Base-by-base conservation (phyloP, 2,329 filamentous ascomycete genomes). In the Botrytis byssoidea region DNA sequence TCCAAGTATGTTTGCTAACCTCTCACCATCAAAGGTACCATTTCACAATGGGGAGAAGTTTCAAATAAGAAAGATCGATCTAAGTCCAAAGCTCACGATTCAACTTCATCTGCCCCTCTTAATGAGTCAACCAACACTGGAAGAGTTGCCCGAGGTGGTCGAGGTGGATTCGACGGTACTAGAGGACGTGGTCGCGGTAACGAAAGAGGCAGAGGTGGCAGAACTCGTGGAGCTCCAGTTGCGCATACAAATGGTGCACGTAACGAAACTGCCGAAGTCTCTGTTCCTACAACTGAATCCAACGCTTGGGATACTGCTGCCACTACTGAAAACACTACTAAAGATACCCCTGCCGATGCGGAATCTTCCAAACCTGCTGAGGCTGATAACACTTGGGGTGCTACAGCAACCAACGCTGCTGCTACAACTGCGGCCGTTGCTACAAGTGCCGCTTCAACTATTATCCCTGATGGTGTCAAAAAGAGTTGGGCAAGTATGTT, bases 11-110 rank as follows among this genome's bases (percentile, higher is more conserved):
- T 72, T 71, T 61, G 72, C 69, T 76, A 63, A 74, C 59, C 63
- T 42, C 8, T 32, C 14, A 64, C 48, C 25, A 59, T 67, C 42
- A 70, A 69, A 94, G 93, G 93, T 80, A 88, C 89, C 77, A 91
- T 95, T 80, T 91, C 93, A 77, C 92, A 94, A 85, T 96, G 94
- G 89, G 91, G 91, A 79, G 92, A 95, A 83, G 93, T 96, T 78
- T 92, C 91, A 78, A 93, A 93, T 87, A 92, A 92, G 85, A 95
- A 94, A 86, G 89, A 92, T 79, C 86, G 88, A 77, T 85, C 90
- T 79, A 90, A 91, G 83, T 87, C 91, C 78, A 95, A 95, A 88
- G 86, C 87, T 83, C 89, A 93, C 72, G 83, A 87, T 73, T 72
- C 70, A 46, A 78, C 84, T 72, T 81, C 86, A 74, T 83, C 86